Evolutionary conservation across 2,329 filamentous ascomycete genomes (phyloP).

Genomic region (Trichoderma atrobrunneum): DNA sequence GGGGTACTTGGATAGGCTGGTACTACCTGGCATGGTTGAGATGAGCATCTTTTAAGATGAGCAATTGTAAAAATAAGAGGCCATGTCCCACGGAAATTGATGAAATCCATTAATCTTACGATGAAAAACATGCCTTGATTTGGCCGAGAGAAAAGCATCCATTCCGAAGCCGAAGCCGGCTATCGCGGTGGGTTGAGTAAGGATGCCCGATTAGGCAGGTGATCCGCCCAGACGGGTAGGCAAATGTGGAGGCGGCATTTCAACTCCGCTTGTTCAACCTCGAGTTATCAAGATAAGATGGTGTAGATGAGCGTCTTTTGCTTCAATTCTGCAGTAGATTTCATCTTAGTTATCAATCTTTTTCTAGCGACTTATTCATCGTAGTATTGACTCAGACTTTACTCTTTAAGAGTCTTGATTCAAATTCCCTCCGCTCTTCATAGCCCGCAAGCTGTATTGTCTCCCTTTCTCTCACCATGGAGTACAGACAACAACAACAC

Average conservation of each 20-base stretch:
- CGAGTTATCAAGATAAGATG: background rate
- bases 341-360: background rate
- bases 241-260: background rate
- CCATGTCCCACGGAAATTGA: background rate
- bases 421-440: rapidly evolving
- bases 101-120: background rate
- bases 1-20: background rate
- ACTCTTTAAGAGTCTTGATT: background rate
- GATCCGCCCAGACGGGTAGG: background rate
- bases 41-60: background rate
- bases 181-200: background rate
- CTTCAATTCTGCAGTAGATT: background rate
- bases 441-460: too few relatives aligned
- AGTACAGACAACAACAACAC: slow-evolving; percentile 35
- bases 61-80: background rate
- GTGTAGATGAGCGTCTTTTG: background rate
- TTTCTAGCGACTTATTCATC: background rate
- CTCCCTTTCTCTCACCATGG: slow-evolving; percentile 33
- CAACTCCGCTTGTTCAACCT: background rate
- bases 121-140: background rate
- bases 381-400: background rate
- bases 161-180: background rate
- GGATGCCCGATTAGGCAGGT: background rate
- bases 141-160: background rate
- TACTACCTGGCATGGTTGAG: background rate